Conservation (phyloP, 2,329 filamentous ascomycete genomes). For the Fusarium decemcellulare region DNA sequence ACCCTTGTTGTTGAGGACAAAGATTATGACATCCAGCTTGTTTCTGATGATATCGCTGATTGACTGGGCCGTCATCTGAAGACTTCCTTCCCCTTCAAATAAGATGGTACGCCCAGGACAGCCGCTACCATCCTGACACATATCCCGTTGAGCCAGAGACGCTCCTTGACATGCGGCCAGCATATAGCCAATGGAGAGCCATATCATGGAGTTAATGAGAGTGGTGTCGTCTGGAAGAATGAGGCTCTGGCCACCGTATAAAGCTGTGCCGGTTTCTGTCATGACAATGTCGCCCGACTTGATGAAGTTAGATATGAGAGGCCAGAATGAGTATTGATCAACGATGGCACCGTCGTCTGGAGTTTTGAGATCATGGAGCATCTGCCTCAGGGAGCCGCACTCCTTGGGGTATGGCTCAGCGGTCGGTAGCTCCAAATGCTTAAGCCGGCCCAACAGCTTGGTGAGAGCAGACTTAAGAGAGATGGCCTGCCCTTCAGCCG, state of each 20-base stretch:
- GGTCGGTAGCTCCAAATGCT: background rate
- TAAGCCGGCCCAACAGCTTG: background rate
- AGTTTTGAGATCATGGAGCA: background rate
- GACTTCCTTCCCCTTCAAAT: slow-evolving; percentile 20
- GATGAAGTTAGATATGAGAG: slow-evolving; percentile 1
- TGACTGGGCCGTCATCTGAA: slow-evolving; percentile 20
- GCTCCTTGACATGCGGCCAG: background rate
- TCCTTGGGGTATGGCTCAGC: background rate
- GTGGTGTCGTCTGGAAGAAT: slow-evolving; percentile 3
- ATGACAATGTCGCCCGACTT: slow-evolving; percentile 4
- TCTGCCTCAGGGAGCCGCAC: background rate
- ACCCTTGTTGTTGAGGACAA: slow-evolving; percentile 16
- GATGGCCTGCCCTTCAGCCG: background rate
- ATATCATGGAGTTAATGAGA: slow-evolving; percentile 28
- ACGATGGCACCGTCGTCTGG: background rate
- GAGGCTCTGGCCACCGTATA: slow-evolving; percentile 5
- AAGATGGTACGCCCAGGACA: slow-evolving; percentile 5
- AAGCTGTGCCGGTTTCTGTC: slow-evolving; percentile 9
- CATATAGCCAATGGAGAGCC: background rate
- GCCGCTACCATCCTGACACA: background rate
- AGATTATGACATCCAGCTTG: slow-evolving; percentile 19
- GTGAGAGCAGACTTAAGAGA: background rate
- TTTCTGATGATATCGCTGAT: slow-evolving; percentile 19
- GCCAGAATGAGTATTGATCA: slow-evolving; percentile 2
- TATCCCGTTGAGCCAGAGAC: background rate